Conservation (phyloP, 1,139 yeast genomes). For the Candida labiduridarum region DNA sequence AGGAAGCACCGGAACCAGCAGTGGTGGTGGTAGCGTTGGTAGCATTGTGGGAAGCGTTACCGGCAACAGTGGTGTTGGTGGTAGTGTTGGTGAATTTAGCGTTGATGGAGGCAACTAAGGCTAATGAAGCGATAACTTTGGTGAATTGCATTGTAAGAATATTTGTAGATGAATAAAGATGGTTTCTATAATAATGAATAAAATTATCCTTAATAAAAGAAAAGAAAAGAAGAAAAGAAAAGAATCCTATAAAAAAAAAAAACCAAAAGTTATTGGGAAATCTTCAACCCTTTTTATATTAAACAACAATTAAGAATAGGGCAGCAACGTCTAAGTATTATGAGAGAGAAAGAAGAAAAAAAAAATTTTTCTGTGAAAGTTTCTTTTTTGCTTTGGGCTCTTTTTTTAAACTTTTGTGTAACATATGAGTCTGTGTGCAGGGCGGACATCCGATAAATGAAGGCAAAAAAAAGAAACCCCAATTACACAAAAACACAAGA, state of each 20-base stretch:
- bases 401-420: too few species aligned
- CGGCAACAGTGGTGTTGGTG: slow-evolving; percentile 3
- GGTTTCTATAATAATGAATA: neutral
- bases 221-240: slow-evolving; percentile 3
- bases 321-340: neutral
- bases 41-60: slow-evolving; percentile 11
- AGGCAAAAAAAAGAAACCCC: neutral
- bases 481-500: too few species aligned
- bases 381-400: too few species aligned
- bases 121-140: slow-evolving; percentile 15
- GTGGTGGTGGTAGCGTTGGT: slow-evolving; percentile 12
- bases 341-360: neutral
- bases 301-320: neutral
- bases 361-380: slow-evolving; percentile 6
- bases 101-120: slow-evolving; percentile 16
- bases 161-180: neutral
- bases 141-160: slow-evolving; percentile 16
- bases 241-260: slow-evolving; percentile 4
- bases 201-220: slow-evolving; percentile 3
- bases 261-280: neutral
- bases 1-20: slow-evolving; percentile 10
- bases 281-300: slow-evolving; percentile 9
- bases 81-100: slow-evolving; percentile 15
- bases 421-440: too few species aligned
- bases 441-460: too few species aligned